A percentile compares a stretch with the other conserved stretches of the same genome.
phyloP scores from a whole-genome alignment of 2,329 filamentous ascomycete species.

The Rosellinia necatrix region DNA sequence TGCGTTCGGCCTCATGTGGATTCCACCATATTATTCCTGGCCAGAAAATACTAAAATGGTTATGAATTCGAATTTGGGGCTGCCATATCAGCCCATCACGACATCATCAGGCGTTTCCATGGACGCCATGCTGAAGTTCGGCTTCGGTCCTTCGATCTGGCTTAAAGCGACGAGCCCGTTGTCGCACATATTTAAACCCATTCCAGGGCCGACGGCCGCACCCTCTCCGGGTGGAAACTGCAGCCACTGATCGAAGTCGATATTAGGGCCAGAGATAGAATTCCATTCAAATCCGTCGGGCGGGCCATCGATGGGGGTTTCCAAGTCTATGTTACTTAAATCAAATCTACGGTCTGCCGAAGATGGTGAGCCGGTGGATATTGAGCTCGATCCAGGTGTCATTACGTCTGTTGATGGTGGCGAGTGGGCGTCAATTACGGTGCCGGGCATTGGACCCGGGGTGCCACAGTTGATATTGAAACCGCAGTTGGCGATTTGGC shows the following conservation, averaged over 20 bases:
- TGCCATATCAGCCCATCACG: neutral
- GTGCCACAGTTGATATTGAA: slow-evolving; percentile 8
- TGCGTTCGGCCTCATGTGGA: neutral
- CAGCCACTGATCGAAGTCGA: slow-evolving; percentile 64
- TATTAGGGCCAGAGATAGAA: slow-evolving; percentile 55
- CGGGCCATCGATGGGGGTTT: slow-evolving; percentile 38
- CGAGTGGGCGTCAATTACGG: slow-evolving; percentile 24
- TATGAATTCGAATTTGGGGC: neutral
- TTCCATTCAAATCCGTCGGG: slow-evolving; percentile 61
- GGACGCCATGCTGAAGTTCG: slow-evolving; percentile 6
- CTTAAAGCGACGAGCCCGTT: slow-evolving; percentile 23
- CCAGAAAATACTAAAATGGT: neutral
- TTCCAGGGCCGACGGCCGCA: slow-evolving; percentile 31
- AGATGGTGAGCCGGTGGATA: slow-evolving; percentile 29
- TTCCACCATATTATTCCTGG: neutral
- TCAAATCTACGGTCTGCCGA: slow-evolving; percentile 42
- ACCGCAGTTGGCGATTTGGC: slow-evolving; percentile 1
- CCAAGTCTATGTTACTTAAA: slow-evolving; percentile 53
- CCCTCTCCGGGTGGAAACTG: slow-evolving; percentile 58
- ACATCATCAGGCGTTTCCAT: slow-evolving; percentile 9
- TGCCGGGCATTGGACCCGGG: neutral
- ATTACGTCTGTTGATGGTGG: slow-evolving; percentile 34
- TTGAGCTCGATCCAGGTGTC: slow-evolving; percentile 28
- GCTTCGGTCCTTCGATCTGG: slow-evolving; percentile 23
- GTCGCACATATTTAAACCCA: slow-evolving; percentile 20